Conservation (phyloP, 345 rosid species). For the Eucalyptus paniculata region DNA sequence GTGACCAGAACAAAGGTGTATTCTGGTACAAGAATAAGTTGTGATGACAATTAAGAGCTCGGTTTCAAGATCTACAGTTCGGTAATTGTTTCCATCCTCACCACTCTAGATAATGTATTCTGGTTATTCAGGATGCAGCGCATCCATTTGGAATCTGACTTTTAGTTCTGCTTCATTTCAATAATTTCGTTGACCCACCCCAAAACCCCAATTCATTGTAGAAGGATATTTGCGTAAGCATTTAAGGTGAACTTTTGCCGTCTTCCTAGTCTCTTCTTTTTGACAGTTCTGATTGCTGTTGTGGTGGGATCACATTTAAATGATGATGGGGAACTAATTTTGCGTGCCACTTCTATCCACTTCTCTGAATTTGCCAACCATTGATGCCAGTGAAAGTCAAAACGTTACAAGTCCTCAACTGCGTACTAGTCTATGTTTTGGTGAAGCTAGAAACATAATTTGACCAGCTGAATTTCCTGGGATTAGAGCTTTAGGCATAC, state of each 20-base stretch:
- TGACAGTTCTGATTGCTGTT: neutral
- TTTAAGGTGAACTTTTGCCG: neutral
- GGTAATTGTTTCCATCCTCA: neutral
- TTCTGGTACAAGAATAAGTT: slow-evolving; percentile 71
- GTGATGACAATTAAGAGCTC: neutral
- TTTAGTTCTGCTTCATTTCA: neutral
- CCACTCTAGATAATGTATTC: neutral
- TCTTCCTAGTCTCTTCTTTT: neutral
- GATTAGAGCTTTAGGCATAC: neutral
- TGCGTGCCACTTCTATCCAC: neutral
- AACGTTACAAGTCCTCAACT: neutral
- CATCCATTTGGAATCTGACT: neutral
- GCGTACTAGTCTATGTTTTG: neutral
- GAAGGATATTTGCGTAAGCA: neutral
- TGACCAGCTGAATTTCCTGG: neutral
- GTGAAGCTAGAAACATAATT: neutral
- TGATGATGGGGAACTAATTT: neutral
- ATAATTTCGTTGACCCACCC: neutral
- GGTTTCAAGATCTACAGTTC: neutral
- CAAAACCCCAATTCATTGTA: neutral
- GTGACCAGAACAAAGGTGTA: slow-evolving; percentile 47
- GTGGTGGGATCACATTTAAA: neutral
- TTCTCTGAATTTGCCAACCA: neutral
- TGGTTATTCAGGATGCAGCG: neutral
- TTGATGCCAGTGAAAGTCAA: neutral